Conservation (phyloP, 2,329 filamentous ascomycete species). For the Ascochyta lentis region DNA sequence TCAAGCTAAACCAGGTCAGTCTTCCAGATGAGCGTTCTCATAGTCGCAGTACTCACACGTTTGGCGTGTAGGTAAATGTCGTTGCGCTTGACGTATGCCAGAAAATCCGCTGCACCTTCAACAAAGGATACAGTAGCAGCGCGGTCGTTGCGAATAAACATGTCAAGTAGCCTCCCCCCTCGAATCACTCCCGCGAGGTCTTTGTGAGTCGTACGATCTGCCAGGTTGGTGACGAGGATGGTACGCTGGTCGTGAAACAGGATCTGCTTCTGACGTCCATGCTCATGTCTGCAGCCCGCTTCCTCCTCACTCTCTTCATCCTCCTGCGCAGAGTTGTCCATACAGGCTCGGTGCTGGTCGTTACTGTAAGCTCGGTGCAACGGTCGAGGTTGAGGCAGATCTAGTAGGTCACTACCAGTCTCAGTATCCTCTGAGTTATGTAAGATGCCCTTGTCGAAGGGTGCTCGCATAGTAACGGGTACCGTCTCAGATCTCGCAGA, state of each 20-base stretch:
- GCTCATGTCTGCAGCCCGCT: constrained; percentile 9
- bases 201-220: constrained; percentile 66
- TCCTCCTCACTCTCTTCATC: constrained; percentile 34
- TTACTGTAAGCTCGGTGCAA: constrained; percentile 27
- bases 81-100: constrained; percentile 67
- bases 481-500: constrained; percentile 17
- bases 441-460: constrained; percentile 12
- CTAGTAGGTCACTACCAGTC: constrained; percentile 23
- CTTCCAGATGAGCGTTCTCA: neutral
- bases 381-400: constrained; percentile 17
- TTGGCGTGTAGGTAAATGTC: constrained; percentile 74
- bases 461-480: constrained; percentile 15
- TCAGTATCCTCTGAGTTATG: constrained; percentile 31
- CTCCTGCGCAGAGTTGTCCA: constrained; percentile 24
- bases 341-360: constrained; percentile 24
- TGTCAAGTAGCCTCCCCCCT: constrained; percentile 73
- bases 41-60: constrained; percentile 59
- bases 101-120: constrained; percentile 65
- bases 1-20: constrained; percentile 61
- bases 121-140: constrained; percentile 74
- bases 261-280: constrained; percentile 19
- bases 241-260: constrained; percentile 59
- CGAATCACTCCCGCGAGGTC: constrained; percentile 71
- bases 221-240: constrained; percentile 67
- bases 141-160: constrained; percentile 69